phyloP scores from a whole-genome alignment of 2,329 filamentous ascomycete species.

The Tympanopsis confertula region DNA sequence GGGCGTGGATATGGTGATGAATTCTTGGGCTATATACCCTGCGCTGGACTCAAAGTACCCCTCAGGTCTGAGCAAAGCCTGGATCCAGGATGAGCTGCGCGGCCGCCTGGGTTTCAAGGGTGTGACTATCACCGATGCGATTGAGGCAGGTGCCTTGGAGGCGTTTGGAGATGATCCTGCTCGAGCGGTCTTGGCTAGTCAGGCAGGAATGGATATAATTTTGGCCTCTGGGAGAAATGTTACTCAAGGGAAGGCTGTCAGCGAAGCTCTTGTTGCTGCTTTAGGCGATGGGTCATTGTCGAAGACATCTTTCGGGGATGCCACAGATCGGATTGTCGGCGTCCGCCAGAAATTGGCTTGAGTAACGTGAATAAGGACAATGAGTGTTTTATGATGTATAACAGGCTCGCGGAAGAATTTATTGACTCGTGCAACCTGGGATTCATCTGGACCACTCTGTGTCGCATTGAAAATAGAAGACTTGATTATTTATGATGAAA shows the following conservation, averaged over 20 bases:
- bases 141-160: slow-evolving; percentile 13
- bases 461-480: too few relatives aligned
- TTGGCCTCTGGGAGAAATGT: slow-evolving; percentile 14
- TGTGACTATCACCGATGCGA: slow-evolving; percentile 16
- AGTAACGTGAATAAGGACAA: too few relatives aligned
- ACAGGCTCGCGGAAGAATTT: too few relatives aligned
- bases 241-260: slow-evolving; percentile 14
- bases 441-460: too few relatives aligned
- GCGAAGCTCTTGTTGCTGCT: too few relatives aligned
- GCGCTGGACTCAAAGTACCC: slow-evolving; percentile 12
- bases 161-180: slow-evolving; percentile 11
- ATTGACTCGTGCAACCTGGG: too few relatives aligned
- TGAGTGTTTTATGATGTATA: too few relatives aligned
- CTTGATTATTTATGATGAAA: too few relatives aligned
- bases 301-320: too few relatives aligned
- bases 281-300: too few relatives aligned
- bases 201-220: slow-evolving; percentile 17
- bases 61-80: slow-evolving; percentile 12
- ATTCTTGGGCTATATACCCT: slow-evolving; percentile 16
- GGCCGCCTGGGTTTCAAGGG: slow-evolving; percentile 12
- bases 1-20: slow-evolving; percentile 16
- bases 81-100: slow-evolving; percentile 12
- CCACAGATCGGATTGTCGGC: too few relatives aligned
- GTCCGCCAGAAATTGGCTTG: too few relatives aligned
- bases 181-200: slow-evolving; percentile 11